These are phyloP conservation scores for Sutorius eximius DNA, from an alignment of 1,284 basidiomycete genomes.

Conservation along the genomic window DNA sequence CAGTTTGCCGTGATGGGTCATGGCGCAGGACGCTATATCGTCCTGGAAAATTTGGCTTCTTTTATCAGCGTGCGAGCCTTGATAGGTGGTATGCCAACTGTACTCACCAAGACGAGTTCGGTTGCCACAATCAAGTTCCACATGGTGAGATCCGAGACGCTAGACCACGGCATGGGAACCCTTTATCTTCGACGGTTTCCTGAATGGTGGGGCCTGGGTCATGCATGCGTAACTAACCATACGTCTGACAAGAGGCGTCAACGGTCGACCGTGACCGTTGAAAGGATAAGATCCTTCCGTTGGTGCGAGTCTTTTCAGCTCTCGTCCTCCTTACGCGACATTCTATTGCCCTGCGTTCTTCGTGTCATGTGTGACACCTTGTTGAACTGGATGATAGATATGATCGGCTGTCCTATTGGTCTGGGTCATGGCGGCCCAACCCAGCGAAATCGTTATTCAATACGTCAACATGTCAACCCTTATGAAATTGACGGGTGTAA, in stretches of 20 bases:
- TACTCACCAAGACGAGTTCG: background rate
- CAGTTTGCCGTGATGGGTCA: background rate
- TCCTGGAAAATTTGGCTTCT: background rate
- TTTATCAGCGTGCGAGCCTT: background rate
- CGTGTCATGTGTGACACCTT: slow-evolving; percentile 3
- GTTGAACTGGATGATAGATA: background rate
- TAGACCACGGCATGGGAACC: background rate
- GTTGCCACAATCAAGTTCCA: background rate
- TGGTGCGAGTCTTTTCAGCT: slow-evolving; percentile 2
- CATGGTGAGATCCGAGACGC: background rate
- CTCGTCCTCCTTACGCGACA: background rate
- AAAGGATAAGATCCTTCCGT: slow-evolving; percentile 27
- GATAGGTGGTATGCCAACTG: background rate
- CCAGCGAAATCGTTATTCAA: background rate
- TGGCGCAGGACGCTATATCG: background rate
- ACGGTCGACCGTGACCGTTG: background rate
- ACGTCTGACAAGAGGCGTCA: background rate
- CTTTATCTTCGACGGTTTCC: background rate
- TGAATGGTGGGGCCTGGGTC: background rate
- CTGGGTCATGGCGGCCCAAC: background rate
- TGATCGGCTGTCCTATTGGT: background rate
- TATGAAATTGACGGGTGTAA: background rate
- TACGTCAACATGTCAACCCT: background rate
- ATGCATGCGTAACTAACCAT: background rate
- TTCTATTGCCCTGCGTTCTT: background rate